phyloP scores from a whole-genome alignment of 352 stramenopile species.

The Thraustochytrium striatum region DNA sequence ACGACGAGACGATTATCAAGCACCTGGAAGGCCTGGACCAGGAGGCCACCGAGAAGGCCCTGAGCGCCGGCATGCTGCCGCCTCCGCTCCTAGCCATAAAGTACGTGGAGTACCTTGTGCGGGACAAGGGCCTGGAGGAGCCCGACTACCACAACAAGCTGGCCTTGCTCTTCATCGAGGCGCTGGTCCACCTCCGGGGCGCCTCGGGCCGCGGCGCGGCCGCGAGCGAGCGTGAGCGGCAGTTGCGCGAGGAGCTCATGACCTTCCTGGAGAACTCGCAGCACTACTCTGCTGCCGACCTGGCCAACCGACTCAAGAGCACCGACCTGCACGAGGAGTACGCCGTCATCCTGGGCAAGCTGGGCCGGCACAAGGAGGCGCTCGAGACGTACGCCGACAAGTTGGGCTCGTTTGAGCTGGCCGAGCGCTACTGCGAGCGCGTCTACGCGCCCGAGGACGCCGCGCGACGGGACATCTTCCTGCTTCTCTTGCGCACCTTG shows the following conservation, averaged over 20 bases:
- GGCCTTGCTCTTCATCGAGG: background rate
- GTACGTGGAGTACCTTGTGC: slow-evolving; percentile 21
- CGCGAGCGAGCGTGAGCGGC: slow-evolving; percentile 59
- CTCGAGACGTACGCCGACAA: slow-evolving; percentile 53
- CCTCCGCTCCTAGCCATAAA: background rate
- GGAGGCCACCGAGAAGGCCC: background rate
- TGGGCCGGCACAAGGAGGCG: slow-evolving; percentile 68
- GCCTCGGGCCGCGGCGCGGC: slow-evolving; percentile 51
- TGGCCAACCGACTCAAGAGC: slow-evolving; percentile 63
- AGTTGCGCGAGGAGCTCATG: slow-evolving; percentile 63
- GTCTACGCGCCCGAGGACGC: slow-evolving; percentile 49
- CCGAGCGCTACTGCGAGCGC: slow-evolving; percentile 54
- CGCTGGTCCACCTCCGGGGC: background rate
- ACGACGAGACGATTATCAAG: background rate
- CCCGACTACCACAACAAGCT: background rate
- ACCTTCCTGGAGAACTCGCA: slow-evolving; percentile 65
- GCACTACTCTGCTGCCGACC: slow-evolving; percentile 62
- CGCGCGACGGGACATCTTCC: background rate
- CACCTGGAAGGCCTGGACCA: slow-evolving; percentile 3
- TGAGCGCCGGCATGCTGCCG: background rate
- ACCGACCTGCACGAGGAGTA: slow-evolving; percentile 66
- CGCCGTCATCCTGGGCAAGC: slow-evolving; percentile 64
- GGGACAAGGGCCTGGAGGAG: background rate
- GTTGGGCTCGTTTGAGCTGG: slow-evolving; percentile 48
- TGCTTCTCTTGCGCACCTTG: slow-evolving; percentile 5